These are phyloP conservation scores for Zygoascus hellenicus DNA, from an alignment of 1,139 yeast species.

Conservation along the genomic window DNA sequence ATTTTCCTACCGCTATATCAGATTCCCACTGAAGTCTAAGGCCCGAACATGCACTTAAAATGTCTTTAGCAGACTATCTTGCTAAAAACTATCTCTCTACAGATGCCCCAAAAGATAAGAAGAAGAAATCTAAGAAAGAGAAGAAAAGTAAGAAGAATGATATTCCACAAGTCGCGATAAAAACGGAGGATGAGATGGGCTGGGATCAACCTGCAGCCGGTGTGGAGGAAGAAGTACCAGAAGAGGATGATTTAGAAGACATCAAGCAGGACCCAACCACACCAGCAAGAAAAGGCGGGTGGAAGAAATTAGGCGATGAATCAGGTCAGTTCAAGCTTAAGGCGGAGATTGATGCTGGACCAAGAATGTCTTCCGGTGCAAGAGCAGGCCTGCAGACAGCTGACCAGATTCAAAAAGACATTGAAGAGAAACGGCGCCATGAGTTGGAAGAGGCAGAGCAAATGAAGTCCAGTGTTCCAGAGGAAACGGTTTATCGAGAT, in stretches of 20 bases:
- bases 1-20: no score
- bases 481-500: conserved; percentile 56
- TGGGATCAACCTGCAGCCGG: background rate
- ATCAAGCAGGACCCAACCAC: background rate
- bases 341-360: conserved; percentile 9
- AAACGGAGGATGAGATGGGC: background rate
- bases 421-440: conserved; percentile 28
- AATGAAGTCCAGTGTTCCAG: background rate
- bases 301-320: background rate
- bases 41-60: conserved; percentile 13
- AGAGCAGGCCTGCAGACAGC: conserved; percentile 45
- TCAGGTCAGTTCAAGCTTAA: background rate
- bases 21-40: background rate
- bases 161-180: background rate
- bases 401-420: conserved; percentile 36
- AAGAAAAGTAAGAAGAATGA: conserved; percentile 22
- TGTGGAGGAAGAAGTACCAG: conserved; percentile 17
- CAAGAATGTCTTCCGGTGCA: conserved; percentile 38
- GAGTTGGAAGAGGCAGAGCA: conserved; percentile 22
- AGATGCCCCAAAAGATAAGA: conserved; percentile 26
- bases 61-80: conserved; percentile 51
- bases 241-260: conserved; percentile 20
- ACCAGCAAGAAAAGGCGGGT: background rate
- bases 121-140: conserved; percentile 25
- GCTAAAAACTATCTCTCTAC: conserved; percentile 41